Percentiles rank a stretch among this genome's conserved stretches.
Conservation (phyloP, 1,139 yeast species). For the Pichia cactophila region DNA sequence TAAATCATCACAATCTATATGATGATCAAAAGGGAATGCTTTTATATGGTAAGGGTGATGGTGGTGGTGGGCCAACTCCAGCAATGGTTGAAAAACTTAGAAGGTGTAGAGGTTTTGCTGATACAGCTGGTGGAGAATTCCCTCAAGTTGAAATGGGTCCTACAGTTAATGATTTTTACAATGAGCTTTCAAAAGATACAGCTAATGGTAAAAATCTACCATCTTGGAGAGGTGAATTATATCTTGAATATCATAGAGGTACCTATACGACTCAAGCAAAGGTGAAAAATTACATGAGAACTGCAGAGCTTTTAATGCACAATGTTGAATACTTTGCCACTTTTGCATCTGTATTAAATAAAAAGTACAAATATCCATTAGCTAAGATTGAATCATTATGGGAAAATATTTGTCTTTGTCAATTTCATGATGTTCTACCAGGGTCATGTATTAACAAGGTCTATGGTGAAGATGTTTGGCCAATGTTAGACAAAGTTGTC, state of each 20-base stretch:
- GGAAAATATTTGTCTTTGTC: constrained; percentile 86
- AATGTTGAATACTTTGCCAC: constrained; percentile 83
- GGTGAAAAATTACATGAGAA: constrained; percentile 73
- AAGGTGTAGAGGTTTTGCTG: constrained; percentile 80
- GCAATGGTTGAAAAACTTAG: constrained; percentile 90
- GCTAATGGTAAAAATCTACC: constrained; percentile 63
- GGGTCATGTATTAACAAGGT: constrained; percentile 96
- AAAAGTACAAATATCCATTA: constrained; percentile 61
- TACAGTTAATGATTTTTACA: constrained; percentile 74
- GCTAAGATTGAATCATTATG: constrained; percentile 62
- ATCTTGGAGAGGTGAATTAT: constrained; percentile 88
- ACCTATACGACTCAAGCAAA: constrained; percentile 92
- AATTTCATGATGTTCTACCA: constrained; percentile 94
- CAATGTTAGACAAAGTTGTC: constrained; percentile 58
- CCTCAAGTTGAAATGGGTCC: constrained; percentile 77
- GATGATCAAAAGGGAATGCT: constrained; percentile 75
- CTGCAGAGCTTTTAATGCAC: constrained; percentile 69
- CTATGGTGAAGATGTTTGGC: constrained; percentile 84
- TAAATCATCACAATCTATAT: constrained; percentile 76
- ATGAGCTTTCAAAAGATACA: constrained; percentile 54
- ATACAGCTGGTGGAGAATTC: constrained; percentile 66
- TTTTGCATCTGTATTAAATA: constrained; percentile 50
- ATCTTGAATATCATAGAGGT: constrained; percentile 93
- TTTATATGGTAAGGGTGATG: constrained; percentile 91
- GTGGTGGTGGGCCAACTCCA: constrained; percentile 96